Evolutionary conservation across 768 basidiomycete genomes (phyloP).

Genomic region (Amanita pallidorosea): DNA sequence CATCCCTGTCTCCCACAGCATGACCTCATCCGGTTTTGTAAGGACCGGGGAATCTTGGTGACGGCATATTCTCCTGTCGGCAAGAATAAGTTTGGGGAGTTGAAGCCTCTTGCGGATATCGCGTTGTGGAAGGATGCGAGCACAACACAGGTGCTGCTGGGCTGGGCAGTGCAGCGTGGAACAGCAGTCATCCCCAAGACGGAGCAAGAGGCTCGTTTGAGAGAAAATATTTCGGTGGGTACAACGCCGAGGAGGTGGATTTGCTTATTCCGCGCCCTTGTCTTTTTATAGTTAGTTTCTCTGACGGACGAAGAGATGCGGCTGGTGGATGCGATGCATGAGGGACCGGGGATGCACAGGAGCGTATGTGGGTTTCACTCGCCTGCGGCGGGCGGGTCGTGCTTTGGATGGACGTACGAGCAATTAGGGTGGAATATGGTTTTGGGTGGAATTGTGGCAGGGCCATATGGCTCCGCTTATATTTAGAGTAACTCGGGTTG

Average conservation of each 20-base stretch:
- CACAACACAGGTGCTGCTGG: slow-evolving; percentile 43
- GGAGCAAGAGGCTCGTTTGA: slow-evolving; percentile 35
- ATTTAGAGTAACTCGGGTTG: too few relatives aligned
- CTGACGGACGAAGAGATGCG: slow-evolving; percentile 27
- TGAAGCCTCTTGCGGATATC: slow-evolving; percentile 19
- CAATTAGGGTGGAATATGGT: slow-evolving; percentile 25
- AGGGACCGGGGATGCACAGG: slow-evolving; percentile 27
- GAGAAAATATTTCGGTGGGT: slow-evolving; percentile 31
- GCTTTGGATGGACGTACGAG: slow-evolving; percentile 32
- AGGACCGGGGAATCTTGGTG: slow-evolving; percentile 27
- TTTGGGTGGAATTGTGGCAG: slow-evolving; percentile 10
- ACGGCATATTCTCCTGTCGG: slow-evolving; percentile 39
- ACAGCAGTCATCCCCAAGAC: slow-evolving; percentile 56
- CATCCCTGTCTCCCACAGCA: slow-evolving; percentile 48
- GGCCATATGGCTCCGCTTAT: too few relatives aligned
- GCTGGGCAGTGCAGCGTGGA: slow-evolving; percentile 56
- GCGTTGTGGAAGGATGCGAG: slow-evolving; percentile 23
- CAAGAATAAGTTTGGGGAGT: slow-evolving; percentile 20
- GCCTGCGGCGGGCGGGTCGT: slow-evolving; percentile 18
- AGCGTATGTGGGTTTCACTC: slow-evolving; percentile 23
- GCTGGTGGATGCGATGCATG: slow-evolving; percentile 28
- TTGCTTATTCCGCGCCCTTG: slow-evolving; percentile 14
- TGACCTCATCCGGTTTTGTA: slow-evolving; percentile 30
- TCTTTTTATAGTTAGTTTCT: slow-evolving; percentile 28
- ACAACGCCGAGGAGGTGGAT: slow-evolving; percentile 12